Evolutionary conservation across 2,329 filamentous ascomycete species (phyloP), one percentile per base, ranked within the genome.

Genomic region (Colletotrichum musicola): DNA sequence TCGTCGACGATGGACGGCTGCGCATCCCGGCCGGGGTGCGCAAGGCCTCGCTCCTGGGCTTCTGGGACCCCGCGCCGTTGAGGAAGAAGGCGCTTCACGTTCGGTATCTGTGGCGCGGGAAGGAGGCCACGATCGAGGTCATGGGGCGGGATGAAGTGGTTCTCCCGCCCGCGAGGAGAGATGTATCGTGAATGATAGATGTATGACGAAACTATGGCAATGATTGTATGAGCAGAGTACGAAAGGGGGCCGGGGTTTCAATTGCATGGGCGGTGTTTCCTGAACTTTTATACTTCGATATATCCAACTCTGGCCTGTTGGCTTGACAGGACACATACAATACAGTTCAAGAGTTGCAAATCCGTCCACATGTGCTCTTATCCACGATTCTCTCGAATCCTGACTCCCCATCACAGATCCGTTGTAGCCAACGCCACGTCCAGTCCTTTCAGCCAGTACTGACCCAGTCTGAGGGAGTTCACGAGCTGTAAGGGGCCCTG

Each of bases 21-120:
- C 64, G 74, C 4, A 82, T 85, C 42, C 82, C 83, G 0, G 62
- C 64, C 3, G 81, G 82, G 0, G 73, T 85, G 59, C 73, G 78
- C 58, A 84, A 85, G 77, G 80, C 78, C 51, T 77, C 80, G 42
- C 72, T 87, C 30, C 76, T 84, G 0, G 85, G 85, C 1, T 86
- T 87, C 73, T 86, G 84, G 82, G 85, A 87, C 63, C 84, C 84
- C 16, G 81, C 79, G 13, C 85, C 84, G 5, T 74, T 74, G 40
- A 73, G 75, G 42, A 77, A 77, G 20, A 86, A 87, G 78, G 77
- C 81, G 42, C 75, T 87, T 55, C 78, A 80, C 53, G 81, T 86
- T 16, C 76, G 80, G 64, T 87, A 86, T 68, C 64, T 78, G 20
- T 85, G 79, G 72, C 71, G 72, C 22, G 80, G 81, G 0, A 76